These are phyloP conservation scores for Jackrogersella minutella DNA, from an alignment of 495 filamentous ascomycete species.

Conservation along the genomic window DNA sequence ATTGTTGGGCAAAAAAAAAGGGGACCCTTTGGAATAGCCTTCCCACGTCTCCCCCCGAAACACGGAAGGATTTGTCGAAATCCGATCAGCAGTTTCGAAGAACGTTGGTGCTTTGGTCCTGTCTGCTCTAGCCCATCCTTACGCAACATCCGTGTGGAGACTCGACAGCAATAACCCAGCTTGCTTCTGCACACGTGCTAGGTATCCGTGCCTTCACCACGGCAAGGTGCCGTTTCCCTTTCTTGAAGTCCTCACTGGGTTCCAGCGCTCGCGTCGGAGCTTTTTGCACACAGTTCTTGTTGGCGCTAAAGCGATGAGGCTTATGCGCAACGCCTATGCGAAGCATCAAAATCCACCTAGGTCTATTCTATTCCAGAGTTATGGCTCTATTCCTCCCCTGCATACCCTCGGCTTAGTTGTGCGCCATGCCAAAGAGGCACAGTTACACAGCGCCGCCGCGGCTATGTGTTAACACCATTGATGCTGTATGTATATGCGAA, in stretches of 20 bases:
- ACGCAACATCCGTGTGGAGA: constrained; percentile 27
- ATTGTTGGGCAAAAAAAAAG: background rate
- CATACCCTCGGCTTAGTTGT: background rate
- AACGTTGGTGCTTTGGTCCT: background rate
- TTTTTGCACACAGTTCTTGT: background rate
- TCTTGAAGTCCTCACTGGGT: background rate
- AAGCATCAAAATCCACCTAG: background rate
- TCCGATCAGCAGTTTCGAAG: constrained; percentile 29
- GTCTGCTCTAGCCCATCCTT: constrained; percentile 14
- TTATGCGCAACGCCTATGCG: background rate
- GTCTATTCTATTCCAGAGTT: constrained; percentile 5
- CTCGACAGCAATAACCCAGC: background rate
- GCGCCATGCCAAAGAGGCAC: constrained; percentile 4
- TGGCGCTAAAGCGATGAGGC: background rate
- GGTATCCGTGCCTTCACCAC: background rate
- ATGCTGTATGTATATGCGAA: background rate
- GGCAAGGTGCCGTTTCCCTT: background rate
- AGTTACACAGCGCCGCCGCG: constrained; percentile 4
- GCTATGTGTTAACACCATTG: background rate
- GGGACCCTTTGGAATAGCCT: background rate
- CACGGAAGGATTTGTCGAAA: constrained; percentile 30
- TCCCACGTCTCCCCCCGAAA: constrained; percentile 26
- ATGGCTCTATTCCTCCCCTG: background rate
- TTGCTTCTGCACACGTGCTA: background rate
- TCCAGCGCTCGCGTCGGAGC: background rate